These are phyloP conservation scores for Ganoderma lingzhi DNA, from an alignment of 1,284 basidiomycete genomes.

Conservation along the genomic window DNA sequence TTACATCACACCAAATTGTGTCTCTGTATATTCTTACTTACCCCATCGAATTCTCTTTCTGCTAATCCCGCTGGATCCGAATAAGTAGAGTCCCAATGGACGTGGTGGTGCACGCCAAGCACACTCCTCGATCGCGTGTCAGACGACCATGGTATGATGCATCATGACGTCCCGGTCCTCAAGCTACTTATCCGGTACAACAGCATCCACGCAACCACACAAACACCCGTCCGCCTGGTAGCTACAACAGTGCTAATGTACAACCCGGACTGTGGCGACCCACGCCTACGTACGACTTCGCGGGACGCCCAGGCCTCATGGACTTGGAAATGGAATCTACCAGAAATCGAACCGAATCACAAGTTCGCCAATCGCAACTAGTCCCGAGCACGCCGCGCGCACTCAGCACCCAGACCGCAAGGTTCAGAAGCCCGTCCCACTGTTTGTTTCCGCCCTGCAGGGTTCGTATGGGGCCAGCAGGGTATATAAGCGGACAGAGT, in stretches of 20 bases:
- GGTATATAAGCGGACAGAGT: slow-evolving; percentile 11
- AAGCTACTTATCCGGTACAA: not conserved
- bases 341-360: not conserved
- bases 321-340: not conserved
- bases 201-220: not conserved
- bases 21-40: too few species aligned
- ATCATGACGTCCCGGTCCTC: not conserved
- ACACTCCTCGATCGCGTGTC: slow-evolving; percentile 1
- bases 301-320: slow-evolving; percentile 1
- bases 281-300: not conserved
- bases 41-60: too few species aligned
- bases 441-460: not conserved
- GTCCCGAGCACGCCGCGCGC: slow-evolving; percentile 16
- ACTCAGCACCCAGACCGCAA: slow-evolving; percentile 17
- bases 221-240: not conserved
- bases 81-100: too few species aligned
- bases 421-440: slow-evolving; percentile 9
- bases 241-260: not conserved
- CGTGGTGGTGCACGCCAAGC: not conserved
- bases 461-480: slow-evolving; percentile 8
- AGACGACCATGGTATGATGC: not conserved
- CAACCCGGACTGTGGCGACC: not conserved
- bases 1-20: too few species aligned
- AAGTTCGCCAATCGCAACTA: slow-evolving; percentile 11
- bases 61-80: too few species aligned